Evolutionary conservation across 2,329 filamentous ascomycete genomes (phyloP).

Genomic region (Nakataea oryzae): DNA sequence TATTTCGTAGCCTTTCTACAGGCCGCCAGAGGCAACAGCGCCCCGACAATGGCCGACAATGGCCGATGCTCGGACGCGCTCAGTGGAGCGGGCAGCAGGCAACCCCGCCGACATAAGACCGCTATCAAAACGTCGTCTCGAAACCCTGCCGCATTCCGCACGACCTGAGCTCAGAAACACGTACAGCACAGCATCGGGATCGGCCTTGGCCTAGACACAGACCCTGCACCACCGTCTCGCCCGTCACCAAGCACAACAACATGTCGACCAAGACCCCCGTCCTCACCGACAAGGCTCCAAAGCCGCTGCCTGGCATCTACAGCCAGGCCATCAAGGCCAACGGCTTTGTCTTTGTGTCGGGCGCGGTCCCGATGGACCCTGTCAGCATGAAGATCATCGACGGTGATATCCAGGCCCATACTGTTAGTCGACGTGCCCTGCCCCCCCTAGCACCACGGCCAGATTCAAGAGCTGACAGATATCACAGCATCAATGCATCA

Average conservation of each 20-base stretch:
- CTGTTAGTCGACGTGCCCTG: conserved; percentile 22
- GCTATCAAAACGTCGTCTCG: neutral
- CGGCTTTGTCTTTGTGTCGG: conserved; percentile 60
- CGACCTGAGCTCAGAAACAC: neutral
- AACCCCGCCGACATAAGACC: neutral
- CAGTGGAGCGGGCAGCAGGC: neutral
- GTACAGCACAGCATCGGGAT: neutral
- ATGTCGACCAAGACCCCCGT: conserved; percentile 31
- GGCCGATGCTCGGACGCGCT: neutral
- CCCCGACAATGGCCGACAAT: neutral
- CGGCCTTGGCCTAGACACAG: neutral
- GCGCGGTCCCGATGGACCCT: conserved; percentile 58
- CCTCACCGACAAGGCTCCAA: conserved; percentile 28
- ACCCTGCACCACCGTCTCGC: conserved; percentile 36
- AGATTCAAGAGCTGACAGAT: neutral
- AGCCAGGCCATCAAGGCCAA: conserved; percentile 55
- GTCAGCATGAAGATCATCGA: conserved; percentile 44
- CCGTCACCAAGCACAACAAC: conserved; percentile 15
- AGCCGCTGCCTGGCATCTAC: conserved; percentile 26
- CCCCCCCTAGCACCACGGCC: conserved; percentile 1
- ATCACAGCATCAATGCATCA: conserved; percentile 48
- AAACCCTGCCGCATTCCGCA: neutral
- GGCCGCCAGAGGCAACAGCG: too few species aligned
- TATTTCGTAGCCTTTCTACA: too few species aligned
- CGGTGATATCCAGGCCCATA: conserved; percentile 56